Conservation (phyloP, 129 eudicot species). For the Arctium minus region DNA sequence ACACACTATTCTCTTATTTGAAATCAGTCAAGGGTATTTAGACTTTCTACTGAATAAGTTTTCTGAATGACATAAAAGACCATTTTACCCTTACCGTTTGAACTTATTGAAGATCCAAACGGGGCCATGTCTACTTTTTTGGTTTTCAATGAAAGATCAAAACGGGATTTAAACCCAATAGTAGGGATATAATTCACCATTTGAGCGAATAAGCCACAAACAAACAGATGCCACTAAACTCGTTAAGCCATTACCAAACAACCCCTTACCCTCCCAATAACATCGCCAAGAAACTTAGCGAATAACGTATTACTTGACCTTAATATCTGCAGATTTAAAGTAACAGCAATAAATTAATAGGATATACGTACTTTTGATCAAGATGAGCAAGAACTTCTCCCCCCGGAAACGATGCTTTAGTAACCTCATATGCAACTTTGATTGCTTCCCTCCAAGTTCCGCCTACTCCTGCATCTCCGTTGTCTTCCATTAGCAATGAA, state of each 20-base stretch:
- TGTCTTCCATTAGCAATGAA: conserved; percentile 73
- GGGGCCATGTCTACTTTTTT: neutral
- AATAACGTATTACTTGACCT: neutral
- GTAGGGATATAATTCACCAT: neutral
- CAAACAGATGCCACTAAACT: neutral
- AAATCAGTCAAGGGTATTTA: too few relatives aligned
- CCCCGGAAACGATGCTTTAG: conserved; percentile 57
- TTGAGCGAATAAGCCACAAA: neutral
- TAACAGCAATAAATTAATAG: neutral
- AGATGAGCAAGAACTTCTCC: conserved; percentile 70
- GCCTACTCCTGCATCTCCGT: conserved; percentile 35
- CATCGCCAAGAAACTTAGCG: neutral
- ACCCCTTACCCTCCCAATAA: neutral
- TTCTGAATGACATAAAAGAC: neutral
- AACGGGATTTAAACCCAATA: neutral
- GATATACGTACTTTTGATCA: conserved; percentile 54
- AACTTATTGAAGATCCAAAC: neutral
- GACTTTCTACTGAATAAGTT: neutral
- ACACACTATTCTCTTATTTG: neutral
- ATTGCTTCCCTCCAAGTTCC: conserved; percentile 81
- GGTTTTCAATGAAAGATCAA: neutral
- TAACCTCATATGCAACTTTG: conserved; percentile 58
- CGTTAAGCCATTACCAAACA: neutral
- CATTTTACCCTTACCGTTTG: neutral
- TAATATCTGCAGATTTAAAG: neutral